phyloP scores from a whole-genome alignment of 148 eudicot genomes.

The Tetragonia tetragonoides region DNA sequence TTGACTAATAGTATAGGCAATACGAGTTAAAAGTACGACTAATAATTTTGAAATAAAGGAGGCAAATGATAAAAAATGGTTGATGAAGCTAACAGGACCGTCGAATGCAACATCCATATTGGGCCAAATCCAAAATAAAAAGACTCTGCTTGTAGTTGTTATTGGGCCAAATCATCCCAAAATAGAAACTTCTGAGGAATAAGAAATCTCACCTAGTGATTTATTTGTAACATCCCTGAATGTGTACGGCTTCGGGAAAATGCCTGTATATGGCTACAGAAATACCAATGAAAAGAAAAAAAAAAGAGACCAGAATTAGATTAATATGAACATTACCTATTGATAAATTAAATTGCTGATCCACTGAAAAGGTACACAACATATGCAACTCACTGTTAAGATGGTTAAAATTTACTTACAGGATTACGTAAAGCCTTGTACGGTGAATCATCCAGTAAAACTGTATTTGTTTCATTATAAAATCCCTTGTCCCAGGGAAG shows the following conservation, averaged over 20 bases:
- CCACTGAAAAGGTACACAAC: background rate
- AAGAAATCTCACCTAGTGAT: slow-evolving; percentile 57
- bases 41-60: background rate
- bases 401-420: slow-evolving; percentile 39
- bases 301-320: background rate
- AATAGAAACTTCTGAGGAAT: background rate
- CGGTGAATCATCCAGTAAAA: slow-evolving; percentile 90
- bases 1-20: background rate
- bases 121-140: too few relatives aligned
- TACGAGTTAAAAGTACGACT: background rate
- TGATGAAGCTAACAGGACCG: background rate
- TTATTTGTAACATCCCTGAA: slow-evolving; percentile 42
- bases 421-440: slow-evolving; percentile 85
- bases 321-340: background rate
- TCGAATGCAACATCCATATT: background rate
- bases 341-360: background rate
- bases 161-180: background rate
- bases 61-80: background rate
- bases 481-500: slow-evolving; percentile 76
- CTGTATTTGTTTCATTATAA: slow-evolving; percentile 72
- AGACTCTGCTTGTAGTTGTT: too few relatives aligned
- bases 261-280: slow-evolving; percentile 58
- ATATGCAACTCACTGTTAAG: background rate
- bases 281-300: background rate
- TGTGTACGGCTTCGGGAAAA: slow-evolving; percentile 61